These are phyloP conservation scores for Syncephalastrum racemosum DNA, from an alignment of 371 early-diverging fungal species.

Conservation along the genomic window DNA sequence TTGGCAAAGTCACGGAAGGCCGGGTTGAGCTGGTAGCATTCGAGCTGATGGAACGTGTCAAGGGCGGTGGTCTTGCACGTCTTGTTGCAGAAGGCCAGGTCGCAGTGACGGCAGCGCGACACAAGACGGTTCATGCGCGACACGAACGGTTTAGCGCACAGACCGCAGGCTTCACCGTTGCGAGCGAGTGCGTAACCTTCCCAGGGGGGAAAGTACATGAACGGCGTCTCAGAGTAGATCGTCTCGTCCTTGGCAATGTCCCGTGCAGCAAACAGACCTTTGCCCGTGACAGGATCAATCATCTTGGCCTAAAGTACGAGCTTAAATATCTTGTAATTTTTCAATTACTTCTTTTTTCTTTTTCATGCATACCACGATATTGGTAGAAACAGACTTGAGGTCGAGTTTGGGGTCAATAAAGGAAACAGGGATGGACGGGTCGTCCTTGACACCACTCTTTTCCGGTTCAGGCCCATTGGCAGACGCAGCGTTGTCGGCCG, in stretches of 20 bases:
- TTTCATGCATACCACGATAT: slow-evolving; percentile 31
- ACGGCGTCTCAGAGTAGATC: slow-evolving; percentile 61
- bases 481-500: neutral
- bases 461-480: slow-evolving; percentile 6
- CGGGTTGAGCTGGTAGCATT: slow-evolving; percentile 53
- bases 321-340: neutral
- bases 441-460: slow-evolving; percentile 52
- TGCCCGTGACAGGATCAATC: slow-evolving; percentile 62
- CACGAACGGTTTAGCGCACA: slow-evolving; percentile 54
- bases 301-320: slow-evolving; percentile 37
- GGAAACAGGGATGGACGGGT: slow-evolving; percentile 63
- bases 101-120: slow-evolving; percentile 52
- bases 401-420: slow-evolving; percentile 61
- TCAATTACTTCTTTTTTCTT: neutral
- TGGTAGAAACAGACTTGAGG: slow-evolving; percentile 36
- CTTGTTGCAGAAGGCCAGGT: slow-evolving; percentile 56
- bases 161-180: slow-evolving; percentile 58
- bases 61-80: slow-evolving; percentile 52
- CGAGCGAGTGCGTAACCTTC: slow-evolving; percentile 50
- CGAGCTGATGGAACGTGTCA: slow-evolving; percentile 58
- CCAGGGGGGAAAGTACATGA: slow-evolving; percentile 67
- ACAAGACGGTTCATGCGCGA: slow-evolving; percentile 30
- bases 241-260: slow-evolving; percentile 56
- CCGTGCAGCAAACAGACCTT: slow-evolving; percentile 62
- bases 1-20: slow-evolving; percentile 44